A percentile compares a stretch with the other conserved stretches of the same genome.
These are phyloP conservation scores for Penicillium sp. DNA, from an alignment of 2,329 filamentous ascomycete species.

Conservation along the genomic window DNA sequence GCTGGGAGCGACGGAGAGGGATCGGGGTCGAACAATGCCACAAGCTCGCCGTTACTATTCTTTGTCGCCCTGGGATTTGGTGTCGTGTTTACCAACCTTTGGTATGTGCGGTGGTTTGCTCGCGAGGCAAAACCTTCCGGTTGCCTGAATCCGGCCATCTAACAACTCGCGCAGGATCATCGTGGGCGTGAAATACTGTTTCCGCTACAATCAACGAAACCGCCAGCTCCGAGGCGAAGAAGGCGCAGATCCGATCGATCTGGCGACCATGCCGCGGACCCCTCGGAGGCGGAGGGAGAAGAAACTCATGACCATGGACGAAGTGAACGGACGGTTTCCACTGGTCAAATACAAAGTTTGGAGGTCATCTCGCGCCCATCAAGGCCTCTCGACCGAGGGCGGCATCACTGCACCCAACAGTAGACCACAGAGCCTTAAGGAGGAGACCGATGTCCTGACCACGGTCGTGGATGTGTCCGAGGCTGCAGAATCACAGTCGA, in stretches of 20 bases:
- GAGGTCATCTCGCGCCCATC: slow-evolving; percentile 78
- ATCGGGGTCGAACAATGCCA: slow-evolving; percentile 49
- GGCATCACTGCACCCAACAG: slow-evolving; percentile 75
- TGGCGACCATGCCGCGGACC: slow-evolving; percentile 80
- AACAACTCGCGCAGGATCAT: slow-evolving; percentile 75
- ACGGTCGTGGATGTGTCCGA: slow-evolving; percentile 25
- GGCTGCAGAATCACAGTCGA: slow-evolving; percentile 23
- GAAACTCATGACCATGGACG: slow-evolving; percentile 98
- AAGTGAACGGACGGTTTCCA: slow-evolving; percentile 96
- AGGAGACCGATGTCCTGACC: slow-evolving; percentile 55
- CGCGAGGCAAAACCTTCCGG: background rate
- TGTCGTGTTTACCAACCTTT: slow-evolving; percentile 97
- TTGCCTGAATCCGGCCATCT: slow-evolving; percentile 4
- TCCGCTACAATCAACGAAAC: slow-evolving; percentile 94
- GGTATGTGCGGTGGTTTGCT: slow-evolving; percentile 60
- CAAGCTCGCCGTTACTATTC: slow-evolving; percentile 78
- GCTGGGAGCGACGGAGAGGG: slow-evolving; percentile 32
- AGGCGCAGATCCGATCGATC: slow-evolving; percentile 84
- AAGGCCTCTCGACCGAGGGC: slow-evolving; percentile 80
- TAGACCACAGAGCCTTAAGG: slow-evolving; percentile 71
- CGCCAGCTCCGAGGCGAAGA: slow-evolving; percentile 74
- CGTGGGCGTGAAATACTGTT: slow-evolving; percentile 98
- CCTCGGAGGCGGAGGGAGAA: slow-evolving; percentile 90
- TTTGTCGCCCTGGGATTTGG: slow-evolving; percentile 96
- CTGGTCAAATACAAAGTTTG: slow-evolving; percentile 96